Conservation (phyloP, 1,139 yeast species). For the Lodderomyces metapsilosis region DNA sequence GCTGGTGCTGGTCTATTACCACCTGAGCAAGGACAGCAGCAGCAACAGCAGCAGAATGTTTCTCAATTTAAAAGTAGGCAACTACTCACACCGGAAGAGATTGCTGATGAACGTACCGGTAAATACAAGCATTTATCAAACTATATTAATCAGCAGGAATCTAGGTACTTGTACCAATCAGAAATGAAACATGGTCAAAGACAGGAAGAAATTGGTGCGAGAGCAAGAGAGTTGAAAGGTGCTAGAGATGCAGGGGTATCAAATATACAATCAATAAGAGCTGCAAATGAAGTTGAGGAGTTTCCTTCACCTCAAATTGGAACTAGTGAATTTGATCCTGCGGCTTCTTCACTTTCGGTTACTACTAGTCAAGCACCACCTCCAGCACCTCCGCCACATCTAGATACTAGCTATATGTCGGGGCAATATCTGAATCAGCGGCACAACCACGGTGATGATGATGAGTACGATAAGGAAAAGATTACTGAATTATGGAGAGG, state of each 20-base stretch:
- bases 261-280: neutral
- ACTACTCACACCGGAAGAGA: conserved; percentile 5
- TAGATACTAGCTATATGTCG: conserved; percentile 14
- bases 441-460: neutral
- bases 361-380: conserved; percentile 9
- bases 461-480: neutral
- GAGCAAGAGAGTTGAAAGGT: neutral
- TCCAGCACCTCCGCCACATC: conserved; percentile 30
- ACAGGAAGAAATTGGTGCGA: neutral
- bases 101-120: conserved; percentile 12
- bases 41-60: neutral
- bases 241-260: neutral
- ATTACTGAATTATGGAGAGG: conserved; percentile 35
- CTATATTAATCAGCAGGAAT: conserved; percentile 32
- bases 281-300: neutral
- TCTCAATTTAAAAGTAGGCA: neutral
- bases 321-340: neutral
- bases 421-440: conserved; percentile 6
- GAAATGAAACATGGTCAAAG: neutral
- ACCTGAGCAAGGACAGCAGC: neutral
- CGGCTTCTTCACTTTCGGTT: conserved; percentile 10
- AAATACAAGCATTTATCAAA: conserved; percentile 25
- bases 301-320: conserved; percentile 11
- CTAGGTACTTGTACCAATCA: conserved; percentile 1
- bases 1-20: conserved; percentile 24